A percentile compares a stretch with the other conserved stretches of the same genome.
phyloP scores from a whole-genome alignment of 768 basidiomycete species.

The Leccinum incarnatum region DNA sequence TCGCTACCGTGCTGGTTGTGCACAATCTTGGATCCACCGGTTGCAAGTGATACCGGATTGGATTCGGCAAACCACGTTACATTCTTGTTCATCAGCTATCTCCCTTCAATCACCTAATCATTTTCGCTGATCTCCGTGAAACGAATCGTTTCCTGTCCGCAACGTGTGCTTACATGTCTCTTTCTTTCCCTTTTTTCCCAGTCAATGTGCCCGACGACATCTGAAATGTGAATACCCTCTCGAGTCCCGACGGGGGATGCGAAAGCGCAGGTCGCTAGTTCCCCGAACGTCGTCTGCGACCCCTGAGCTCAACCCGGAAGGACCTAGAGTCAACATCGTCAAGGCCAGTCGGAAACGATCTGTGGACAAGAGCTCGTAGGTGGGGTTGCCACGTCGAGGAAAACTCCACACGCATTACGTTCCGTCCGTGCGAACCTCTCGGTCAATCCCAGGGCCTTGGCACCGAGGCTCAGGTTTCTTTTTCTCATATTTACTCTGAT shows the following conservation, averaged over 20 bases:
- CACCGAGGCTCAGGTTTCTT: conserved; percentile 1
- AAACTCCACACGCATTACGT: conserved; percentile 3
- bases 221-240: conserved; percentile 70
- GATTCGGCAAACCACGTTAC: conserved; percentile 5
- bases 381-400: neutral
- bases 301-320: conserved; percentile 25
- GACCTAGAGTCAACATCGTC: conserved; percentile 21
- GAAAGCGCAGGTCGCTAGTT: conserved; percentile 39
- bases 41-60: conserved; percentile 14
- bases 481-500: conserved; percentile 6
- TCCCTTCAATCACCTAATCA: conserved; percentile 21
- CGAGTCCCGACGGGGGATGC: conserved; percentile 69
- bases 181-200: conserved; percentile 32
- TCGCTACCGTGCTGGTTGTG: conserved; percentile 6
- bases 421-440: conserved; percentile 5
- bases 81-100: conserved; percentile 6
- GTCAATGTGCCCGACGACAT: conserved; percentile 70
- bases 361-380: conserved; percentile 25
- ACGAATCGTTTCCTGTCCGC: conserved; percentile 5
- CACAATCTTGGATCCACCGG: conserved; percentile 10
- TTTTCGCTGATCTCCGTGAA: conserved; percentile 29
- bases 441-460: neutral
- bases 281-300: conserved; percentile 28
- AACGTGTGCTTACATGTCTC: conserved; percentile 23
- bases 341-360: conserved; percentile 31